phyloP scores from a whole-genome alignment of 2,329 filamentous ascomycete species.

The Aureobasidium vineae region DNA sequence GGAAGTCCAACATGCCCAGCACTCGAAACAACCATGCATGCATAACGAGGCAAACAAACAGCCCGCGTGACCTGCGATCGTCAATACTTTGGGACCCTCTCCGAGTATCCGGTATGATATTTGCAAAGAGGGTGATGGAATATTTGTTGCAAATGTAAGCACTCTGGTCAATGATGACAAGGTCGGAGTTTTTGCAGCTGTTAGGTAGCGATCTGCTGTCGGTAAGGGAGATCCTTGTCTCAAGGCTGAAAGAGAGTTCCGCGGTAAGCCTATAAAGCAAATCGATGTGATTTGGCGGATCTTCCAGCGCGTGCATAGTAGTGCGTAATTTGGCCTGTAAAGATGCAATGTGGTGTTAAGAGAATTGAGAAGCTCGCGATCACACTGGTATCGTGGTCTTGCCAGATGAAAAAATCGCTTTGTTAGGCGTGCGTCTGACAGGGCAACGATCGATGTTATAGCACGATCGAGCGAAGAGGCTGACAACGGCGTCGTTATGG shows the following conservation, averaged over 20 bases:
- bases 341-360: not conserved
- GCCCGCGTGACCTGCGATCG: not conserved
- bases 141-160: not conserved
- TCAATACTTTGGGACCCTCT: not conserved
- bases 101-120: not conserved
- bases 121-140: not conserved
- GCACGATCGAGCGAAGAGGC: conserved; percentile 6
- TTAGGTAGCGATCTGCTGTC: conserved; percentile 1
- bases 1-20: not conserved
- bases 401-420: not conserved
- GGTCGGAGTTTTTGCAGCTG: not conserved
- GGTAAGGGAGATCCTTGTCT: not conserved
- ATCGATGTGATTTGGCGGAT: not conserved
- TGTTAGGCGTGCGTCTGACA: not conserved
- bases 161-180: not conserved
- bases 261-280: conserved; percentile 9
- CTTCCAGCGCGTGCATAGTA: not conserved
- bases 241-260: not conserved
- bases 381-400: not conserved
- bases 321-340: not conserved
- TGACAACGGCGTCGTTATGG: conserved; percentile 14
- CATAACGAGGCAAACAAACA: conserved; percentile 18
- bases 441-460: conserved; percentile 11
- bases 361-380: not conserved
- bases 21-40: conserved; percentile 12